Evolutionary conservation across 2,329 filamentous ascomycete species (phyloP).

Genomic region (Cladophialophora immunda): DNA sequence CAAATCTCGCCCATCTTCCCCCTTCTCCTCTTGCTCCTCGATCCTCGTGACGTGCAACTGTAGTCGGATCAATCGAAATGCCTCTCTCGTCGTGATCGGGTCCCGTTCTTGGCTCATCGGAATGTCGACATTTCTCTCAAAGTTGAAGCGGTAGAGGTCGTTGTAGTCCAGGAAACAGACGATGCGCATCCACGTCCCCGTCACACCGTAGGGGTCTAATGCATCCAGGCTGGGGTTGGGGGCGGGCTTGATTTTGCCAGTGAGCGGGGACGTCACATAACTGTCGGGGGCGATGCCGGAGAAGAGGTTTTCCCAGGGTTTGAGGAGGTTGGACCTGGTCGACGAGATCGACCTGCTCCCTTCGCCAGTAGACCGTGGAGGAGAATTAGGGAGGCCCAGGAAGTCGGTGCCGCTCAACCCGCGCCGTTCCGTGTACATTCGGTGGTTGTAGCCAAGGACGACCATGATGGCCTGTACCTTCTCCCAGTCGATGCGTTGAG

Average conservation of each 20-base stretch:
- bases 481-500: constrained; percentile 76
- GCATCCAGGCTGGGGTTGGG: constrained; percentile 52
- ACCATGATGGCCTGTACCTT: constrained; percentile 79
- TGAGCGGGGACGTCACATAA: constrained; percentile 33
- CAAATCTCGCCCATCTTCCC: constrained; percentile 20
- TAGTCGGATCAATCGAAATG: constrained; percentile 75
- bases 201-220: constrained; percentile 74
- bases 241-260: constrained; percentile 43
- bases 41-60: constrained; percentile 69
- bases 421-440: constrained; percentile 48
- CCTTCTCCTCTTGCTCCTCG: constrained; percentile 66
- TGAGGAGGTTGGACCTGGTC: constrained; percentile 36
- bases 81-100: constrained; percentile 70
- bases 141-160: constrained; percentile 78
- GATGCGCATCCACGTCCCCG: constrained; percentile 76
- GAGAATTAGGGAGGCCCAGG: not conserved
- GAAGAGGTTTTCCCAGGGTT: constrained; percentile 40
- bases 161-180: constrained; percentile 68
- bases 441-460: constrained; percentile 71
- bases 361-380: not conserved
- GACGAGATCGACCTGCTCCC: constrained; percentile 2
- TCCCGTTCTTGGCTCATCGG: constrained; percentile 57
- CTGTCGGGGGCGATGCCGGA: constrained; percentile 40
- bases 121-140: constrained; percentile 56
- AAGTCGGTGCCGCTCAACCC: constrained; percentile 11